phyloP scores from a whole-genome alignment of 371 early-diverging fungal genomes.

The Mucor mucedo region DNA sequence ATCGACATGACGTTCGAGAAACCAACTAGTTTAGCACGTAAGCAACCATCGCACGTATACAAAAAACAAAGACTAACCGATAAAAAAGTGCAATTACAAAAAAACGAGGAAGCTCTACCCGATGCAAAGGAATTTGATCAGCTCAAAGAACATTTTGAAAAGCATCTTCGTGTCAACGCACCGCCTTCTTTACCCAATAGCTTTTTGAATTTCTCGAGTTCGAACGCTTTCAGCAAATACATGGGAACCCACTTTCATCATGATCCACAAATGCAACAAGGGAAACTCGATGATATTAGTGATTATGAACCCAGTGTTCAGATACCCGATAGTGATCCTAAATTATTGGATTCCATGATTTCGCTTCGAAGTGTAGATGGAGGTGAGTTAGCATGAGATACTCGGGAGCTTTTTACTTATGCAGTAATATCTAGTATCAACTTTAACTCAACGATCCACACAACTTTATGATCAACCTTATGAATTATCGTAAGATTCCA shows the following conservation, averaged over 20 bases:
- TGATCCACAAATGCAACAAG: constrained; percentile 30
- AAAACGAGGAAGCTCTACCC: constrained; percentile 69
- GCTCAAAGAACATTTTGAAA: constrained; percentile 83
- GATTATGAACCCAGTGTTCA: constrained; percentile 56
- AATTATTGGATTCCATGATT: constrained; percentile 54
- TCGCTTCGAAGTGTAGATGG: constrained; percentile 48
- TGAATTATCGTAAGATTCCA: constrained; percentile 40
- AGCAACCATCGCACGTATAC: constrained; percentile 11
- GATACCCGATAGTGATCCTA: constrained; percentile 53
- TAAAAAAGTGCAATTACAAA: constrained; percentile 74
- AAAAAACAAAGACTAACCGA: not conserved
- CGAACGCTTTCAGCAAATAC: constrained; percentile 48
- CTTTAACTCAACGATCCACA: constrained; percentile 67
- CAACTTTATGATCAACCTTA: constrained; percentile 76
- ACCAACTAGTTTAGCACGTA: constrained; percentile 89
- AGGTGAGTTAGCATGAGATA: constrained; percentile 23
- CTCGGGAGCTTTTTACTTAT: not conserved
- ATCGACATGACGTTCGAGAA: constrained; percentile 89
- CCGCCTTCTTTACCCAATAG: constrained; percentile 49
- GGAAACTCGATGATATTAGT: constrained; percentile 55
- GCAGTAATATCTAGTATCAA: constrained; percentile 53
- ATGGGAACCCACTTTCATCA: constrained; percentile 39
- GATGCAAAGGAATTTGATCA: constrained; percentile 86
- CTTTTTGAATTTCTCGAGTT: constrained; percentile 45
- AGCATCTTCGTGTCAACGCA: constrained; percentile 55